Conservation (phyloP, 345 rosid species). For the Rhizophora apiculata region DNA sequence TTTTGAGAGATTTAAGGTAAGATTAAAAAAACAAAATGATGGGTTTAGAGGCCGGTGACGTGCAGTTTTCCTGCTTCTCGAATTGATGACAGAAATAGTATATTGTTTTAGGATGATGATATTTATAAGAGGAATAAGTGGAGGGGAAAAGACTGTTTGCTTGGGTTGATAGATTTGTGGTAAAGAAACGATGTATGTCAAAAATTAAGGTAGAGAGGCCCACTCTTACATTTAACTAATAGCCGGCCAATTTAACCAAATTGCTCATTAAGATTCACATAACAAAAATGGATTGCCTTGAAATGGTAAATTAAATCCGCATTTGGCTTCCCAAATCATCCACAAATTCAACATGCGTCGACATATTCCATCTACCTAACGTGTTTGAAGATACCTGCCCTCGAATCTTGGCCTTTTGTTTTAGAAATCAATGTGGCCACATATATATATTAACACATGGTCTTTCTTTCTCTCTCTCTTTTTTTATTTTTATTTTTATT, state of each 20-base stretch:
- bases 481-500: too few species aligned
- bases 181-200: too few species aligned
- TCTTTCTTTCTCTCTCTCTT: background rate
- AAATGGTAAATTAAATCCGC: slow-evolving; percentile 1
- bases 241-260: too few species aligned
- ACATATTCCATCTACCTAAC: slow-evolving; percentile 14
- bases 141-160: too few species aligned
- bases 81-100: background rate
- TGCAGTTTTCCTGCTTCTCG: background rate
- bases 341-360: background rate
- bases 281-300: background rate
- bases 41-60: background rate
- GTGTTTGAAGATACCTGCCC: slow-evolving; percentile 13
- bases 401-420: slow-evolving; percentile 14
- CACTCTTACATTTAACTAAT: too few species aligned
- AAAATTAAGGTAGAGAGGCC: too few species aligned
- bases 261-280: too few species aligned
- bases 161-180: too few species aligned
- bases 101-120: background rate
- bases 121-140: too few species aligned
- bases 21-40: background rate
- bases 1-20: slow-evolving; percentile 1
- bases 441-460: background rate
- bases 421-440: slow-evolving; percentile 6
- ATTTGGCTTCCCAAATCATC: background rate